These are phyloP conservation scores for Candida chauliodis DNA, from an alignment of 805 yeast genomes.

Conservation along the genomic window DNA sequence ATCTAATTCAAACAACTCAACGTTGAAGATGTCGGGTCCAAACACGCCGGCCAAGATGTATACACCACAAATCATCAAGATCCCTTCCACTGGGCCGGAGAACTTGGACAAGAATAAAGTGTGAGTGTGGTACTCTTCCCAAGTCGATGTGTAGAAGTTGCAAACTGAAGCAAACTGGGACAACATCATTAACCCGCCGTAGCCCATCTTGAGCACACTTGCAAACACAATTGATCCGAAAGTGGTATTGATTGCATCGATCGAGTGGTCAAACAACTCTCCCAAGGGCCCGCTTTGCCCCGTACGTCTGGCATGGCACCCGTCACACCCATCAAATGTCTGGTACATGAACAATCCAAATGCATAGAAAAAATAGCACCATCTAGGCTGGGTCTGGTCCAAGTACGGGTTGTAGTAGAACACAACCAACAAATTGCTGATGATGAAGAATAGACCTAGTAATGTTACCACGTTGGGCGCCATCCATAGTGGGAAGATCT, in stretches of 20 bases:
- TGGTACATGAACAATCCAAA: conserved; percentile 85
- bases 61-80: conserved; percentile 54
- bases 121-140: conserved; percentile 96
- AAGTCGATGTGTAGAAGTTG: conserved; percentile 84
- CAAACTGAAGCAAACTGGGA: conserved; percentile 72
- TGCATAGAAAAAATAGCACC: conserved; percentile 78
- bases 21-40: conserved; percentile 71
- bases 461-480: conserved; percentile 92
- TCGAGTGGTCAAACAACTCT: conserved; percentile 89
- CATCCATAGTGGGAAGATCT: conserved; percentile 77
- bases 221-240: conserved; percentile 71
- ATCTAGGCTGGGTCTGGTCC: conserved; percentile 57
- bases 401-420: conserved; percentile 72
- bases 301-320: conserved; percentile 90
- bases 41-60: conserved; percentile 60
- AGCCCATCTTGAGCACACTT: conserved; percentile 76
- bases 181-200: conserved; percentile 54
- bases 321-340: conserved; percentile 95
- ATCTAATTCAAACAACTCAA: conserved; percentile 37
- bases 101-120: conserved; percentile 70
- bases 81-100: conserved; percentile 96
- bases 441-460: conserved; percentile 69
- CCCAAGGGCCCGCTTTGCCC: conserved; percentile 96
- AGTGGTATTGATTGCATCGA: conserved; percentile 72
- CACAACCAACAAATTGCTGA: conserved; percentile 60